phyloP scores from a whole-genome alignment of 2,329 filamentous ascomycete genomes.

The Epicoccum nigrum region DNA sequence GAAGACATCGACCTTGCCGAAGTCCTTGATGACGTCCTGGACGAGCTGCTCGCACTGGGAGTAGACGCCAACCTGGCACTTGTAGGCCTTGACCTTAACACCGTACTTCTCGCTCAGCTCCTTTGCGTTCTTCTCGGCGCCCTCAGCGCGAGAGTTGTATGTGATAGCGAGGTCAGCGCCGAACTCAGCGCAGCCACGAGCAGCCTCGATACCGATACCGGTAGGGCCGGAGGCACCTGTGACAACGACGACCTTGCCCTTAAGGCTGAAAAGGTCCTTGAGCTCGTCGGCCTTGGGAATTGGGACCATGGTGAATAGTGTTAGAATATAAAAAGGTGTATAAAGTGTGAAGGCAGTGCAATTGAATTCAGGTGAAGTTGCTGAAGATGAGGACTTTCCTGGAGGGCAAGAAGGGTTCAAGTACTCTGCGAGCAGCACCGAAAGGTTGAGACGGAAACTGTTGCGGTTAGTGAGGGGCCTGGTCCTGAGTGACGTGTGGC shows the following conservation, averaged over 20 bases:
- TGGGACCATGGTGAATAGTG: conserved; percentile 57
- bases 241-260: conserved; percentile 61
- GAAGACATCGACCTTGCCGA: conserved; percentile 71
- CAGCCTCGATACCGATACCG: conserved; percentile 71
- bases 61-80: conserved; percentile 66
- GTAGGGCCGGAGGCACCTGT: conserved; percentile 65
- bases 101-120: conserved; percentile 65
- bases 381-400: conserved; percentile 16
- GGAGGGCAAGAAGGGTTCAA: conserved; percentile 43
- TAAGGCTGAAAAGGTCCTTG: conserved; percentile 60
- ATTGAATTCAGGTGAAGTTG: conserved; percentile 23
- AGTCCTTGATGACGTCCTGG: conserved; percentile 68
- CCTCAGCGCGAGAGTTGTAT: conserved; percentile 65
- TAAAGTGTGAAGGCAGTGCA: conserved; percentile 15
- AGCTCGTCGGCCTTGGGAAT: conserved; percentile 65
- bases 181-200: conserved; percentile 68
- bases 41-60: conserved; percentile 63
- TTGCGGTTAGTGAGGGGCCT: conserved; percentile 27
- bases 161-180: conserved; percentile 71
- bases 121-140: conserved; percentile 70
- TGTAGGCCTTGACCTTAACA: conserved; percentile 71
- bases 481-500: conserved; percentile 37
- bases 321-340: conserved; percentile 9
- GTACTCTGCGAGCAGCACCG: conserved; percentile 30
- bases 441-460: conserved; percentile 27